Percentiles rank a stretch among this genome's conserved stretches.
phyloP scores from a whole-genome alignment of 208 protist genomes.

The Leptomonas seymouri region DNA sequence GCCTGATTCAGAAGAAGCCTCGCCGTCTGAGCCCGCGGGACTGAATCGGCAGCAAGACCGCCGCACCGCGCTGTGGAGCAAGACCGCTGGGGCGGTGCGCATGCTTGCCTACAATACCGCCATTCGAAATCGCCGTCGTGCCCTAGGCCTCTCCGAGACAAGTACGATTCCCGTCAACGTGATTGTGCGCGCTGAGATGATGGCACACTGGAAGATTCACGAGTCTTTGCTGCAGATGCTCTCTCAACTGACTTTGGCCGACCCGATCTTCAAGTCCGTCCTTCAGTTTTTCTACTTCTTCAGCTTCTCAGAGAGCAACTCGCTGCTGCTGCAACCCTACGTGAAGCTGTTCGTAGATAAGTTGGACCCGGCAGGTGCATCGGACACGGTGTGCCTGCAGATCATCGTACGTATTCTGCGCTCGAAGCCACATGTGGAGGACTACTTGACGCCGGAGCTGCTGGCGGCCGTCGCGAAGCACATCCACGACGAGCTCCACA shows the following conservation, averaged over 20 bases:
- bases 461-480: slow-evolving; percentile 41
- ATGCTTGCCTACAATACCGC: slow-evolving; percentile 59
- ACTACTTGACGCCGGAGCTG: slow-evolving; percentile 59
- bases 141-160: slow-evolving; percentile 53
- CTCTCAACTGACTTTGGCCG: slow-evolving; percentile 33
- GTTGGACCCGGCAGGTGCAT: slow-evolving; percentile 18
- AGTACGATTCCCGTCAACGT: slow-evolving; percentile 54
- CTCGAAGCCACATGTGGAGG: slow-evolving; percentile 52
- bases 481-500: slow-evolving; percentile 48
- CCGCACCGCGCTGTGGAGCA: slow-evolving; percentile 39
- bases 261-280: slow-evolving; percentile 41
- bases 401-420: slow-evolving; percentile 64
- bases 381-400: slow-evolving; percentile 54
- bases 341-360: slow-evolving; percentile 51
- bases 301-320: slow-evolving; percentile 55
- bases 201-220: slow-evolving; percentile 75
- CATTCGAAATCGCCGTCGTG: slow-evolving; percentile 50
- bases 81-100: slow-evolving; percentile 49
- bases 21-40: slow-evolving; percentile 1
- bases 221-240: slow-evolving; percentile 62
- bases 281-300: slow-evolving; percentile 87
- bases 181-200: slow-evolving; percentile 67
- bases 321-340: slow-evolving; percentile 44
- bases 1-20: too few species aligned
- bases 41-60: slow-evolving; percentile 9